Conservation (phyloP, 345 rosid species). For the Acer saccharum region DNA sequence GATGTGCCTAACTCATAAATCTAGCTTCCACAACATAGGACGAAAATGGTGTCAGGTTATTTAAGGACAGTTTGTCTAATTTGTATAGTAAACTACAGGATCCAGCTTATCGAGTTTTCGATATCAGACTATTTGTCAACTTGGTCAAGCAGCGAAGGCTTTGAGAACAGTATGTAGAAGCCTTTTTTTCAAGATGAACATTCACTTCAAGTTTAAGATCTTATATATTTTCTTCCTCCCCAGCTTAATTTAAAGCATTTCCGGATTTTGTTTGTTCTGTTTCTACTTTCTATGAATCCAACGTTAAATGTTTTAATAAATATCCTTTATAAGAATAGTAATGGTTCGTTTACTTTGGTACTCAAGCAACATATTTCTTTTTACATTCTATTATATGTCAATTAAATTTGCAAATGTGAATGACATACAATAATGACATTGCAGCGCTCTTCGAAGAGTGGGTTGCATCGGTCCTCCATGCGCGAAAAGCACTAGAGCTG, state of each 20-base stretch:
- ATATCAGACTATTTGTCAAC: conserved; percentile 59
- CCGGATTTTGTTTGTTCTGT: background rate
- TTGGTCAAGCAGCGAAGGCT: conserved; percentile 56
- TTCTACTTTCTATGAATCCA: background rate
- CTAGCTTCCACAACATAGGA: background rate
- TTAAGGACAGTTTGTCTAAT: background rate
- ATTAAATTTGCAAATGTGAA: background rate
- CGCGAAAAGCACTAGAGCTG: conserved; percentile 59
- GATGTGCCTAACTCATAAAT: too few species aligned
- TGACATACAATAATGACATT: conserved; percentile 16
- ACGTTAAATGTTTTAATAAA: background rate
- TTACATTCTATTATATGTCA: background rate
- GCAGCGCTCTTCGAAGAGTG: conserved; percentile 81
- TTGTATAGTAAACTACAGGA: conserved; percentile 47
- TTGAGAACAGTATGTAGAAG: conserved; percentile 53
- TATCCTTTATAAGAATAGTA: too few species aligned
- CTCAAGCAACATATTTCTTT: too few species aligned
- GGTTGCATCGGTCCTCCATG: conserved; percentile 63
- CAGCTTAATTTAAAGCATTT: too few species aligned
- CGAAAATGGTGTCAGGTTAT: background rate
- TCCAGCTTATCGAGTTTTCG: conserved; percentile 82
- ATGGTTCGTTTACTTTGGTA: too few species aligned
- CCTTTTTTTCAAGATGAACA: too few species aligned
- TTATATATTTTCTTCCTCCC: too few species aligned
- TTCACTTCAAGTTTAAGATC: too few species aligned